These are phyloP conservation scores for Penstemon eatonii DNA, from an alignment of 257 asterid species.

Conservation along the genomic window DNA sequence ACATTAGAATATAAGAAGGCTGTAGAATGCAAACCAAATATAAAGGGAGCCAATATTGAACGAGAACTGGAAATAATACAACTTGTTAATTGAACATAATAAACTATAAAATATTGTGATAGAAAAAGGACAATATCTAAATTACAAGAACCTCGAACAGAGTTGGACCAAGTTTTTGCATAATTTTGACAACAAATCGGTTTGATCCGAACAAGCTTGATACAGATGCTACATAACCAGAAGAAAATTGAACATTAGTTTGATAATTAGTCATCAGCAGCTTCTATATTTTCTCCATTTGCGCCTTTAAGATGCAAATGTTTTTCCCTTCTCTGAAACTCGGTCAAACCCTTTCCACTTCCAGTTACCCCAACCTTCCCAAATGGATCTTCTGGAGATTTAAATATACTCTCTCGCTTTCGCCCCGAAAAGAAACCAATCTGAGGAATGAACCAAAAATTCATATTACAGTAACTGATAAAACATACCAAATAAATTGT, in stretches of 20 bases:
- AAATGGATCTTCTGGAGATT: constrained; percentile 89
- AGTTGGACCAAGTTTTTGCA: too few species aligned
- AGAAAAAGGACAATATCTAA: too few species aligned
- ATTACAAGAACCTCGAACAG: too few species aligned
- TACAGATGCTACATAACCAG: constrained; percentile 23
- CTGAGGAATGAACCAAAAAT: constrained; percentile 34
- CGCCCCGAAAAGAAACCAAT: constrained; percentile 96
- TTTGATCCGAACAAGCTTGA: constrained; percentile 3
- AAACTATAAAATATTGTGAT: too few species aligned
- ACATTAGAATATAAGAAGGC: too few species aligned
- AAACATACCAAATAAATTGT: background rate
- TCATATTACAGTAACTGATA: too few species aligned
- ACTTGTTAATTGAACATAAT: too few species aligned
- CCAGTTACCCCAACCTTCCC: constrained; percentile 99
- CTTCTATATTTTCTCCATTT: constrained; percentile 48
- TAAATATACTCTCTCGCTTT: constrained; percentile 91
- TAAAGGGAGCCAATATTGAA: too few species aligned
- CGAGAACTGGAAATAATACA: too few species aligned
- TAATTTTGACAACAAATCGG: constrained; percentile 19
- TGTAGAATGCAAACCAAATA: too few species aligned
- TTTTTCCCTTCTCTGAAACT: constrained; percentile 91
- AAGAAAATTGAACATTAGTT: background rate
- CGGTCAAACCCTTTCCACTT: constrained; percentile 94
- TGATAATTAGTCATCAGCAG: constrained; percentile 38
- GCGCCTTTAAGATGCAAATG: constrained; percentile 94